Evolutionary conservation across 345 rosid genomes (phyloP), one percentile per base, ranked within the genome.

Genomic region (Salix brachista): DNA sequence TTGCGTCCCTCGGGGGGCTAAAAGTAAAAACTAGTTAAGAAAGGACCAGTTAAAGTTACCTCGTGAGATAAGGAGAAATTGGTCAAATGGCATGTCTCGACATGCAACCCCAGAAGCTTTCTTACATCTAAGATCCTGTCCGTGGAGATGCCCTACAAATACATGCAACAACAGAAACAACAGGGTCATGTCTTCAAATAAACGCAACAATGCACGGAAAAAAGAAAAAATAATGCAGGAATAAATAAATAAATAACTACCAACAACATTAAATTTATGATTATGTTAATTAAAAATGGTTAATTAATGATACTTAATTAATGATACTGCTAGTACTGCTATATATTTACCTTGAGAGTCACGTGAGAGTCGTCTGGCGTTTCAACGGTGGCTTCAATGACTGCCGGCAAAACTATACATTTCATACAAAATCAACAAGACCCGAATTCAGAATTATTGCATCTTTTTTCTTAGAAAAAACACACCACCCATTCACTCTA

Each of bases 111-210:
- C 37, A 82, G n/a, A 52, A 82, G 84, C 77, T 71, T 82, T 75
- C 81, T 82, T 34, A 78, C 76, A 71, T 82, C 84, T 12, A 82
- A 78, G 54, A 82, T 78, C 84, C 79, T 78, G 73, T 82, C 84
- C 42, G 84, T 82, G 0, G 84, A 82, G 37, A 82, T 78, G 26
- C 81, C 84, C 84, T 82, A 6, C 79, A 66, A 56, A 62, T 11
- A 32, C 36, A 28, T 2, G 7, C 26, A 56, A 16, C 37, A 36
- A 5, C 36, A 34, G 6, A 34, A 34, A 34, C 36, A 34, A 5
- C 6, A 36, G 37, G 37, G 37, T 34, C 37, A 34, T 34, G 37
- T 34, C 37, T 34, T 0, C 37, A 34, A 34, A 0, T 36, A 36
- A 36, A 36, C 7, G 37, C 37, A 36, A 36, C 37, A 36, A 5